Evolutionary conservation across 768 basidiomycete genomes (phyloP), one percentile per base, ranked within the genome.

Genomic region (Suillus decipiens): DNA sequence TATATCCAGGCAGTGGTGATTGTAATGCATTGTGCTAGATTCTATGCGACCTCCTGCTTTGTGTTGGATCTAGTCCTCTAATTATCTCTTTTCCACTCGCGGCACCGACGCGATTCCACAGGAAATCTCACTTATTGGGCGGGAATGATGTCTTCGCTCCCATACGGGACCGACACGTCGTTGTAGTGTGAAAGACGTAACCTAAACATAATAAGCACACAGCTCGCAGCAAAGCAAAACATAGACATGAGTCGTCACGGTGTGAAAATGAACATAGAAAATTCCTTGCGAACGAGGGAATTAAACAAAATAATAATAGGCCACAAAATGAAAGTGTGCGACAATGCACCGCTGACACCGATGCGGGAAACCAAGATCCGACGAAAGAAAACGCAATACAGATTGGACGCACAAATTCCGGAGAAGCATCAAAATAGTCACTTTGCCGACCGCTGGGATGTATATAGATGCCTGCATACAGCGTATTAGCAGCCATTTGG

Each of bases 381-480:
- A 24, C 55, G 24, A 19, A 57, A 10, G 17, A 39, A 39, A 19
- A 57, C 15, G 53, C 28, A 33, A 57, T 45, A 54, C 57, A 24
- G 42, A 24, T 37, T 3, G 57, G 33, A 80, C 93, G 72, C 73
- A 95, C 91, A 99, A 72, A 74, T 99, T 99, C 54, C 96, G 86
- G 70, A 97, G 84, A n/a, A 99, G 83, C 93, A 99, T 96, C 72
- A 96, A 80, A 67, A 98, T 97, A 1, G 97, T 99, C 62, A 97
- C 92, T 78, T 96, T 97, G 22, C 97, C 97, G n/a, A 99, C 94
- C 6, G 93, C 89, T 10, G 96, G 95, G 66, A 99, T 83, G 75
- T 98, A 98, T 63, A 99, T 81, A 15, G 95, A 94, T 12, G 95
- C 96, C 95, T 95, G 63, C 9, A 28, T 17, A 12, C 37, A 17